Evolutionary conservation across 1,284 basidiomycete genomes (phyloP), one percentile per base, ranked within the genome.

Genomic region (Cutaneotrichosporon sp.): DNA sequence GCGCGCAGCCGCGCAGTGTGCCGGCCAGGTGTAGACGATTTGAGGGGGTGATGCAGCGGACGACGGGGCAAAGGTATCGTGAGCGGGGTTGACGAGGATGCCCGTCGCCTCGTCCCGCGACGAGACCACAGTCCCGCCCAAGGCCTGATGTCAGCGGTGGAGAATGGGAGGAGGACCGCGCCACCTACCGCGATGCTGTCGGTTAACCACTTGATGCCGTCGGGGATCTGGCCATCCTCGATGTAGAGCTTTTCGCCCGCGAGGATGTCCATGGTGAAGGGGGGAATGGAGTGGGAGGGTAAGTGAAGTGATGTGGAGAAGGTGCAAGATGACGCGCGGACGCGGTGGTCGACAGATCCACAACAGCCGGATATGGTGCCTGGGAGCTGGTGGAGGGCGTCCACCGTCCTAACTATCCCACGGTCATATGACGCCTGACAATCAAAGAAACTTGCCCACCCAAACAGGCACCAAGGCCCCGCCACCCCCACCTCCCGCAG

Each of bases 11-110:
- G 43, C 54, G 55, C 73, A 71, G 22, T 47, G 49, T 4, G 67
- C 36, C 22, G 78, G 65, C 70, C 72, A 78, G 64, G 76, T 73
- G 55, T 78, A 77, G 10, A 73, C 66, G 10, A 54, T 34, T 6
- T 31, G 59, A 2, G 27, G 27, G 27, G 54, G 29, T 8, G n/a
- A 22, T 11, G 36, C 13, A 13, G 43, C 2, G 20, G 34, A 34
- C 14, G 31, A 24, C 2, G 43, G 9, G 6, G 46, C 3, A 13
- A 14, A 57, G 20, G 20, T 18, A 4, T 45, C 22, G 33, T 46
- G 25, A 6, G 24, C 24, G 10, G 46, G 55, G 53, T 74, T 73
- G 36, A 62, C 49, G 20, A 72, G 46, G 20, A 66, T 27, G 9
- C 65, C 59, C 2, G 62, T 69, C 8, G 57, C 36, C 6, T 56